These are phyloP conservation scores for Panaeolus cyanescens DNA, from an alignment of 768 basidiomycete species.

Conservation along the genomic window DNA sequence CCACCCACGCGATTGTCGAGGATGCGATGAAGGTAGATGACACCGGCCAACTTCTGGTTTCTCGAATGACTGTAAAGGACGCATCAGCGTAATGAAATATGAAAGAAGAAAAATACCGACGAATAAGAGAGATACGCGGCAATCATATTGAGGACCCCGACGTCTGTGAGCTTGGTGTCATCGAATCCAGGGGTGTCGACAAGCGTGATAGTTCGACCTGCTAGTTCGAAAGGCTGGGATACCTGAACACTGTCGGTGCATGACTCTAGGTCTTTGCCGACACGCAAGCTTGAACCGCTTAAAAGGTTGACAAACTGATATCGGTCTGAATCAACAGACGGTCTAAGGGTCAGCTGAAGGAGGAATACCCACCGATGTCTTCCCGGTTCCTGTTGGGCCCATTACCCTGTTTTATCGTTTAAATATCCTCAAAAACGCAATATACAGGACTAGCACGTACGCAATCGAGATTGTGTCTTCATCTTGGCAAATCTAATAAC, in stretches of 20 bases:
- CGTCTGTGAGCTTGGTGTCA: slow-evolving; percentile 49
- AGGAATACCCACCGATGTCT: slow-evolving; percentile 30
- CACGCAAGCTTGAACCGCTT: slow-evolving; percentile 48
- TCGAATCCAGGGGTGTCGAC: slow-evolving; percentile 68
- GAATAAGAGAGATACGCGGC: slow-evolving; percentile 38
- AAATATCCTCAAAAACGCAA: neutral
- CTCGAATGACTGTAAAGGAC: slow-evolving; percentile 25
- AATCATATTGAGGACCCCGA: slow-evolving; percentile 51
- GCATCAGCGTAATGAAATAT: neutral
- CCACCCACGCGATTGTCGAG: slow-evolving; percentile 52
- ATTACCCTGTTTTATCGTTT: slow-evolving; percentile 26
- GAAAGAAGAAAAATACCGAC: slow-evolving; percentile 20
- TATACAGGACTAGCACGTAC: neutral
- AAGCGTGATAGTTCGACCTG: slow-evolving; percentile 42
- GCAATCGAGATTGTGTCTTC: neutral
- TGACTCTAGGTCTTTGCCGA: slow-evolving; percentile 49
- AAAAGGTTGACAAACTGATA: slow-evolving; percentile 54
- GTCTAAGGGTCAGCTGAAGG: neutral
- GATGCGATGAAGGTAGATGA: slow-evolving; percentile 60
- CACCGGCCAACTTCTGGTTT: slow-evolving; percentile 46
- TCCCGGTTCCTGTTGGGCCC: slow-evolving; percentile 42
- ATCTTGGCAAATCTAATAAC: neutral
- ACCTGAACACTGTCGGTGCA: slow-evolving; percentile 50
- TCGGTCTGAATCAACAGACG: neutral
- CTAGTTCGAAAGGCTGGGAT: slow-evolving; percentile 42